Percentiles rank a stretch among this genome's conserved stretches.
Evolutionary conservation across 306 rosid genomes (phyloP).

Genomic region (Acacia confusa): DNA sequence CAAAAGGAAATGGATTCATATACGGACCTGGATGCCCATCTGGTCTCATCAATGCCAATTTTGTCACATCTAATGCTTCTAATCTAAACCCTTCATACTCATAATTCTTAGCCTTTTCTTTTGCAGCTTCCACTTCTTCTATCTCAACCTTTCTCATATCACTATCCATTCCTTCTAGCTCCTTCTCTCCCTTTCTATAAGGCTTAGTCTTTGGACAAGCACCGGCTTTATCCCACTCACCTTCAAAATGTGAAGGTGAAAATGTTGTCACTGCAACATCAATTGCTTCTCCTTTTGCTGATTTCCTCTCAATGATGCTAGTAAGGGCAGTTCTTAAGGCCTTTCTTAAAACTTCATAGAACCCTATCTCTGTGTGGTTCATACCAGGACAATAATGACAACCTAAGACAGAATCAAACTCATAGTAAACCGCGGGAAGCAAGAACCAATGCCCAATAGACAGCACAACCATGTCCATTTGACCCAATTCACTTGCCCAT

Average conservation of each 20-base stretch:
- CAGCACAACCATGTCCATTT: constrained; percentile 55
- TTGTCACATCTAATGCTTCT: constrained; percentile 78
- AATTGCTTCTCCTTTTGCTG: constrained; percentile 28
- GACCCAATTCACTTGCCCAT: constrained; percentile 67
- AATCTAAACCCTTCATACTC: constrained; percentile 42
- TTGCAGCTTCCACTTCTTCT: constrained; percentile 73
- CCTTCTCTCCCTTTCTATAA: constrained; percentile 51
- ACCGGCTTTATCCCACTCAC: constrained; percentile 86
- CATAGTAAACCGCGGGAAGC: constrained; percentile 84
- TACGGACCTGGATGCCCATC: constrained; percentile 97
- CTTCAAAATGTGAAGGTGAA: constrained; percentile 91
- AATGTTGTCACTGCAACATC: constrained; percentile 72
- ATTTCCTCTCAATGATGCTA: constrained; percentile 54
- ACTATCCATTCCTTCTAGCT: constrained; percentile 78
- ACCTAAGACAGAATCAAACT: constrained; percentile 58
- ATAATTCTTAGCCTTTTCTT: constrained; percentile 31
- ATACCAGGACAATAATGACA: constrained; percentile 83
- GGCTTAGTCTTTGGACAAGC: constrained; percentile 80
- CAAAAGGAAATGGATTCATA: constrained; percentile 81
- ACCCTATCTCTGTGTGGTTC: constrained; percentile 84
- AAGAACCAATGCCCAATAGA: constrained; percentile 94
- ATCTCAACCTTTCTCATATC: constrained; percentile 75
- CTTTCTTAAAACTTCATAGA: constrained; percentile 74
- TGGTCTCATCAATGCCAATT: constrained; percentile 69
- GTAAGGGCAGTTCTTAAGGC: constrained; percentile 60